Base-by-base conservation (phyloP, 306 rosid species). In the Macrotyloma uniflorum region DNA sequence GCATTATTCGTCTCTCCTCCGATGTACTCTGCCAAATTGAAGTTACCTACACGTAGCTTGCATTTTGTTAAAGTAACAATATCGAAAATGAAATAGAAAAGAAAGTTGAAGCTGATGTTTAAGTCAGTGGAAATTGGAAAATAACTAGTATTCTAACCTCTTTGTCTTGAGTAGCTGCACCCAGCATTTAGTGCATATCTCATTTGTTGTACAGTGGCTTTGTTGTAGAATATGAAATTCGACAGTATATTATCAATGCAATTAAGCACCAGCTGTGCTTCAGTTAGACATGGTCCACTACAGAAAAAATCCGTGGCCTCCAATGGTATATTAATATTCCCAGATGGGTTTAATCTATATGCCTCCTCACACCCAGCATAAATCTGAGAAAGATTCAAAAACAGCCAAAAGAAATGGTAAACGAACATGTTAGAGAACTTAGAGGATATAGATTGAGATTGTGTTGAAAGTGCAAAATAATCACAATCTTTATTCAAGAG, bases 271-370 rank as follows among this genome's bases (percentile, higher is more conserved):
- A 77, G 50, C 51, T 90, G 89, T 23, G 97, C 88, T 83, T 92
- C 97, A 4, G 74, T 20, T 15, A 90, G 71, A 83, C 97, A 92
- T 6, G 95, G 93, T 76, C 91, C 91, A 74, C 77, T 84, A 38
- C 95, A 90, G 87, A 92, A 90, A 49, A 78, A 24, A 71, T 83
- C 87, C 72, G 76, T 63, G 15, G 85, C 93, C 74, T 84, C 86
- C 14, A 84, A 76, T 64, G 97, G 95, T 16, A 90, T 75, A 10
- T 84, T 82, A 26, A 92, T 64, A 76, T 79, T 82, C 74, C 93
- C 95, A 51, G 89, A 86, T 58, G 93, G 89, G 53, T 87, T 89
- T 80, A 91, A 83, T 82, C 97, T 87, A 45, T 88, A 91, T 15
- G 87, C 85, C 53, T 88, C 88, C 35, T 80, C 57, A 67, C 94